Conservation (phyloP, 495 filamentous ascomycete species). For the Penicillium daleae region DNA sequence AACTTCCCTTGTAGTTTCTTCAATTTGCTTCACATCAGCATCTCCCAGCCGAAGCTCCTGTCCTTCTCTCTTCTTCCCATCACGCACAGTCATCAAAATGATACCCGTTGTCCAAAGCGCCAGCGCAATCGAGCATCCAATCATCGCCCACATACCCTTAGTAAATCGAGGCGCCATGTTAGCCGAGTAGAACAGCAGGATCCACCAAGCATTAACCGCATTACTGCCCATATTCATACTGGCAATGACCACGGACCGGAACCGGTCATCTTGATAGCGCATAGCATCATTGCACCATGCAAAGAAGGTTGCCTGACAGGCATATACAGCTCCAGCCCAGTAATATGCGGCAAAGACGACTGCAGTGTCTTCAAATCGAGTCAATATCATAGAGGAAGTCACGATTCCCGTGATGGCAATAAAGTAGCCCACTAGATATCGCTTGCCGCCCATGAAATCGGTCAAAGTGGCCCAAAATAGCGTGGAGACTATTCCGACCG, state of each 20-base stretch:
- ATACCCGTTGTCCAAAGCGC: conserved; percentile 54
- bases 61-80: conserved; percentile 15
- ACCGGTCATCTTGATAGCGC: conserved; percentile 47
- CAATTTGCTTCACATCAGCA: neutral
- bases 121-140: conserved; percentile 54
- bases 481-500: conserved; percentile 54
- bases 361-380: conserved; percentile 42
- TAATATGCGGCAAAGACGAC: conserved; percentile 57
- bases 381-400: conserved; percentile 53
- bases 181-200: conserved; percentile 65
- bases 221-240: conserved; percentile 62
- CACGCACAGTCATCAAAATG: conserved; percentile 33
- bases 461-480: conserved; percentile 58
- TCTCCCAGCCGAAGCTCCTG: conserved; percentile 4
- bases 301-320: conserved; percentile 62
- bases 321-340: conserved; percentile 57
- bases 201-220: conserved; percentile 64
- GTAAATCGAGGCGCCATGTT: conserved; percentile 61
- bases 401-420: conserved; percentile 53
- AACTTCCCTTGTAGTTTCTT: conserved; percentile 2
- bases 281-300: conserved; percentile 65
- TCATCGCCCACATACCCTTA: conserved; percentile 64
- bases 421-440: conserved; percentile 59
- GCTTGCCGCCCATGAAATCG: conserved; percentile 51
- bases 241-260: conserved; percentile 53